Evolutionary conservation across 2,329 filamentous ascomycete species (phyloP).

Genomic region (Xylaria sp.): DNA sequence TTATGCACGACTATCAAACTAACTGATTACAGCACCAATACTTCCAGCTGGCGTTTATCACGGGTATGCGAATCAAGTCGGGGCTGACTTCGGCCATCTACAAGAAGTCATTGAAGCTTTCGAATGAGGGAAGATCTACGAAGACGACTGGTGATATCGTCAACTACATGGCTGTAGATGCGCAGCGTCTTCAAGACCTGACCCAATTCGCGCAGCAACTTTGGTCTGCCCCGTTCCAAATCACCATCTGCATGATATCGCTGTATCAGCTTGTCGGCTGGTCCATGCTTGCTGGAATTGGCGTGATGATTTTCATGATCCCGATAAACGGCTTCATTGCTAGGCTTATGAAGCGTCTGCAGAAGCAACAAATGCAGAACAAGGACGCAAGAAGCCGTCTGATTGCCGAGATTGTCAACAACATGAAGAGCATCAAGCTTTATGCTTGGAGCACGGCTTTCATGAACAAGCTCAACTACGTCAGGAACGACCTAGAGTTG

Average conservation of each 20-base stretch:
- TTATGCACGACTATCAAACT: slow-evolving; percentile 17
- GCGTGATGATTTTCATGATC: slow-evolving; percentile 96
- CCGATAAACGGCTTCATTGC: slow-evolving; percentile 93
- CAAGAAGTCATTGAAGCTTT: slow-evolving; percentile 83
- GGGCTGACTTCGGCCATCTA: slow-evolving; percentile 91
- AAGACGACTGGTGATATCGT: slow-evolving; percentile 98
- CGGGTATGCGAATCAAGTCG: slow-evolving; percentile 95
- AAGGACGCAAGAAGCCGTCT: slow-evolving; percentile 91
- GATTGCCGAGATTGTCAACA: slow-evolving; percentile 97
- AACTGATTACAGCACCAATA: slow-evolving; percentile 72
- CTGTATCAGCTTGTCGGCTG: slow-evolving; percentile 92
- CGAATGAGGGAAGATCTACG: slow-evolving; percentile 84
- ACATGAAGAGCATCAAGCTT: slow-evolving; percentile 99
- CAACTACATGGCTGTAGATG: slow-evolving; percentile 99
- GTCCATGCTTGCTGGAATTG: slow-evolving; percentile 95
- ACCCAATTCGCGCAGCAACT: slow-evolving; percentile 94
- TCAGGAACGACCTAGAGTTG: slow-evolving; percentile 93
- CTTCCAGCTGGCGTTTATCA: slow-evolving; percentile 92
- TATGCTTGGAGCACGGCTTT: slow-evolving; percentile 98
- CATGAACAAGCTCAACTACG: slow-evolving; percentile 94
- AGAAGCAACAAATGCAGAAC: slow-evolving; percentile 98
- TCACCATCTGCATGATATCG: slow-evolving; percentile 91
- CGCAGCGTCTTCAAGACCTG: slow-evolving; percentile 90
- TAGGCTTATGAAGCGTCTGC: slow-evolving; percentile 87
- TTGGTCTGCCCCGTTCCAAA: slow-evolving; percentile 97